Base-by-base conservation (phyloP, 495 filamentous ascomycete species). In the Viridothelium virens region DNA sequence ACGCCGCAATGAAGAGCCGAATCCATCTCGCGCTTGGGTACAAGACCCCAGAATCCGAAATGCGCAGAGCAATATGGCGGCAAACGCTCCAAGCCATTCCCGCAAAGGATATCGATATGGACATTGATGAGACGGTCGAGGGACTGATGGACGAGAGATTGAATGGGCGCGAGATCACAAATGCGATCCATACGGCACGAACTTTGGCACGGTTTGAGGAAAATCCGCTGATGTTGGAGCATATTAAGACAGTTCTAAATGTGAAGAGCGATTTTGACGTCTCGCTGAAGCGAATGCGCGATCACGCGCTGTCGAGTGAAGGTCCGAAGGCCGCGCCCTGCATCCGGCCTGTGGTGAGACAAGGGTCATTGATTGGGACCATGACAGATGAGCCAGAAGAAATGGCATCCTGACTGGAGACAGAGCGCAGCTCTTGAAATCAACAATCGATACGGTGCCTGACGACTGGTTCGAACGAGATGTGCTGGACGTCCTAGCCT, bases 1-100 rank as follows among this genome's bases (percentile, higher is more conserved):
- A 81, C 65, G 75, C 79, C 53, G 77, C 77, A 1, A 77, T 80
- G 65, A 70, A 74, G 63, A 77, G 77, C 0, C 73, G 78, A 2
- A 77, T 79, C 50, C 78, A 83, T 66, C 70, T 82, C 4, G 76
- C 71, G 38, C 71, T 84, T 33, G 53, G 53, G 3, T 59, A 59
- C 31, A 59, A 59, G 53, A 18, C 53, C 7, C 53, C 53, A 36
- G 53, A 59, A 36, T 9, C 5, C 7, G 53, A 59, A 7, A 59
- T 59, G 53, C 11, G 53, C 10, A 59, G 31, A 18, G 18, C 53
- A 34, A 59, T 59, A 7, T 59, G 53, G 53, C 18, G 25, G 18
- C 53, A 11, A 63, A 71, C 36, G 33, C 56, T 73, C 2, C 62
- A 11, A 25, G 56, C 44, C 11, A 18, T 66, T 3, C n/a, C 59